A percentile compares a stretch with the other conserved stretches of the same genome.
Evolutionary conservation across 2,329 filamentous ascomycete species (phyloP).

Genomic region (Hymenoscyphus occultus): DNA sequence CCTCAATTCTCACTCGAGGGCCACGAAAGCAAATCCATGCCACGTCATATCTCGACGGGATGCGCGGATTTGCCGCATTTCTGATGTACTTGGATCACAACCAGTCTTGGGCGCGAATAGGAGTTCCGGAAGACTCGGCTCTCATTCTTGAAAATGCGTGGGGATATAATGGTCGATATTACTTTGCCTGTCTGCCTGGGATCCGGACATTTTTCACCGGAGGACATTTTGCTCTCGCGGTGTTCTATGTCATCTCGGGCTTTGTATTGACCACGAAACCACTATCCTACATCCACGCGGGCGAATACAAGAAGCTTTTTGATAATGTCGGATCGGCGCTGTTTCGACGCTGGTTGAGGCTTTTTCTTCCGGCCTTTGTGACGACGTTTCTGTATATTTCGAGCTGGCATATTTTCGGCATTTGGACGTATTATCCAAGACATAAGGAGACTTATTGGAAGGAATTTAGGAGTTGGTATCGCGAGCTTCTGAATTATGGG

Average conservation of each 20-base stretch:
- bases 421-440: slow-evolving; percentile 23
- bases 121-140: slow-evolving; percentile 2
- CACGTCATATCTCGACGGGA: slow-evolving; percentile 46
- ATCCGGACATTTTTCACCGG: slow-evolving; percentile 58
- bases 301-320: slow-evolving; percentile 27
- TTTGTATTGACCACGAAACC: slow-evolving; percentile 47
- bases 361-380: slow-evolving; percentile 44
- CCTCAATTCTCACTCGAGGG: neutral
- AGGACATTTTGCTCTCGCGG: slow-evolving; percentile 55
- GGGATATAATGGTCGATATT: slow-evolving; percentile 17
- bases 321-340: slow-evolving; percentile 45
- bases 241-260: slow-evolving; percentile 51
- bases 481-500: slow-evolving; percentile 64
- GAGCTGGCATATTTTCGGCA: slow-evolving; percentile 31
- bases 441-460: slow-evolving; percentile 13
- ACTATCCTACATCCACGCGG: slow-evolving; percentile 41
- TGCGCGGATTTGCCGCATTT: slow-evolving; percentile 45
- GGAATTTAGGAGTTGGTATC: slow-evolving; percentile 19
- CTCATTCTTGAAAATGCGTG: slow-evolving; percentile 15
- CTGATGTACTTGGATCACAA: slow-evolving; percentile 42
- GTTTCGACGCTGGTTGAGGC: slow-evolving; percentile 46
- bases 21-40: slow-evolving; percentile 6
- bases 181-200: slow-evolving; percentile 49
- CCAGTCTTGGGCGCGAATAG: slow-evolving; percentile 16
- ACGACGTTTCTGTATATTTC: slow-evolving; percentile 41